Conservation (phyloP, 2,329 filamentous ascomycete species). For the Periconia macrospinosa region DNA sequence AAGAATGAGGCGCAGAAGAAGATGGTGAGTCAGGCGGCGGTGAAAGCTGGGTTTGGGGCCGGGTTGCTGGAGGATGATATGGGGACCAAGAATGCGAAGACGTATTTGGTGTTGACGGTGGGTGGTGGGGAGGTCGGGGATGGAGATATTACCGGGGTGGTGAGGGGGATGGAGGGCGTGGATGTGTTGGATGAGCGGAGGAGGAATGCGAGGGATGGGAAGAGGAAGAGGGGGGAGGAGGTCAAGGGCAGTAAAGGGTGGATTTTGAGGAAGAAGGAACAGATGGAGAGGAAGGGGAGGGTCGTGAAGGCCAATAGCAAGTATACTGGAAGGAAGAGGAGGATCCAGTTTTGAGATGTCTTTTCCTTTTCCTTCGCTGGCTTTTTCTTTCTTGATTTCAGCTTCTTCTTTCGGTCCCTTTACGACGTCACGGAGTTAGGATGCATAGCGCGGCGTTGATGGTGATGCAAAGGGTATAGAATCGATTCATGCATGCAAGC, state of each 20-base stretch:
- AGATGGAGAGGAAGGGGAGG: slow-evolving; percentile 94
- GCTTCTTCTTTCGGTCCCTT: not conserved
- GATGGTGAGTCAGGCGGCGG: slow-evolving; percentile 89
- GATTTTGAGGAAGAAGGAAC: slow-evolving; percentile 85
- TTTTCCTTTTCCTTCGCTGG: not conserved
- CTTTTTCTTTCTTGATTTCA: not conserved
- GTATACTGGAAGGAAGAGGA: slow-evolving; percentile 89
- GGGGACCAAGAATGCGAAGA: slow-evolving; percentile 92
- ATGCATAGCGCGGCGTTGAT: slow-evolving; percentile 42
- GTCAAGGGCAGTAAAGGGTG: slow-evolving; percentile 84
- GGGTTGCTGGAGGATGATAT: slow-evolving; percentile 94
- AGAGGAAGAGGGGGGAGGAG: slow-evolving; percentile 57
- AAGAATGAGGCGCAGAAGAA: slow-evolving; percentile 89
- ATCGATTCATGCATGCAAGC: slow-evolving; percentile 40
- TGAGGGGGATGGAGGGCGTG: slow-evolving; percentile 85
- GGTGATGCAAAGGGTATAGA: slow-evolving; percentile 15
- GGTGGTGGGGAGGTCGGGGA: slow-evolving; percentile 66
- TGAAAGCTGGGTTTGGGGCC: slow-evolving; percentile 92
- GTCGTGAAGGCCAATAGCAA: slow-evolving; percentile 90
- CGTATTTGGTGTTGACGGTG: slow-evolving; percentile 94
- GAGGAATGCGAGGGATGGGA: slow-evolving; percentile 52
- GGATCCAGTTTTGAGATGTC: slow-evolving; percentile 67
- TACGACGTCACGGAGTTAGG: slow-evolving; percentile 19
- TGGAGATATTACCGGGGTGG: slow-evolving; percentile 84
- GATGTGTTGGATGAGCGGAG: slow-evolving; percentile 64